These are phyloP conservation scores for Thermoascus crustaceus DNA, from an alignment of 2,329 filamentous ascomycete species.

Conservation along the genomic window DNA sequence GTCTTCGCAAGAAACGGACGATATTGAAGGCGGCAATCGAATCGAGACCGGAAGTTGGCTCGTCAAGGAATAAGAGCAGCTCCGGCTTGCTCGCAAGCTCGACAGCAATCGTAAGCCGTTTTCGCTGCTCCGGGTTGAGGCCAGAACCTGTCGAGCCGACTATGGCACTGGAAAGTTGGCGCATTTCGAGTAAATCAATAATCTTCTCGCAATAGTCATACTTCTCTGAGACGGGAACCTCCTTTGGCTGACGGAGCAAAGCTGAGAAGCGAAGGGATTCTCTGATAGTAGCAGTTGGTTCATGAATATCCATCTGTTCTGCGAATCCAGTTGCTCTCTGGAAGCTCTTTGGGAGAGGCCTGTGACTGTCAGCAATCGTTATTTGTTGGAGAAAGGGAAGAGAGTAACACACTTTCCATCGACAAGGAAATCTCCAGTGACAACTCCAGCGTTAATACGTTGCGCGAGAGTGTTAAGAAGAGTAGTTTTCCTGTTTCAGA, in stretches of 20 bases:
- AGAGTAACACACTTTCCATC: constrained; percentile 31
- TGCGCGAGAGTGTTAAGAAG: constrained; percentile 41
- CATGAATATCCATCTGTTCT: constrained; percentile 61
- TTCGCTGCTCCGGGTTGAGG: constrained; percentile 58
- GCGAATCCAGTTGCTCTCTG: constrained; percentile 48
- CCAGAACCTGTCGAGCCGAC: constrained; percentile 54
- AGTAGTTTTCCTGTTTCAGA: constrained; percentile 37
- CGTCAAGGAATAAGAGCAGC: constrained; percentile 54
- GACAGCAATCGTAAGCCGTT: constrained; percentile 57
- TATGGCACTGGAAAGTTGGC: constrained; percentile 56
- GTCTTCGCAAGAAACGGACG: constrained; percentile 52
- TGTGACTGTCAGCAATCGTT: constrained; percentile 11
- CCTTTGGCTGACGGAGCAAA: constrained; percentile 52
- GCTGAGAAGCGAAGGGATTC: constrained; percentile 61
- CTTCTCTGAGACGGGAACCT: constrained; percentile 53
- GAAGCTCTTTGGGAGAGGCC: constrained; percentile 40
- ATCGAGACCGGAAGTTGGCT: constrained; percentile 59
- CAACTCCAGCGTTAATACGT: constrained; percentile 36
- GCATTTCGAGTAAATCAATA: constrained; percentile 61
- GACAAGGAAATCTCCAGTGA: constrained; percentile 38
- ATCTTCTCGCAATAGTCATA: constrained; percentile 61
- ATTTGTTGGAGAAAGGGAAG: background rate
- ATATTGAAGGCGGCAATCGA: constrained; percentile 61
- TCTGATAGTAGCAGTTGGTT: constrained; percentile 57
- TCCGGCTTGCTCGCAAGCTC: constrained; percentile 56